Base-by-base conservation (phyloP, 495 filamentous ascomycete species). In the Acidiella bohemica region DNA sequence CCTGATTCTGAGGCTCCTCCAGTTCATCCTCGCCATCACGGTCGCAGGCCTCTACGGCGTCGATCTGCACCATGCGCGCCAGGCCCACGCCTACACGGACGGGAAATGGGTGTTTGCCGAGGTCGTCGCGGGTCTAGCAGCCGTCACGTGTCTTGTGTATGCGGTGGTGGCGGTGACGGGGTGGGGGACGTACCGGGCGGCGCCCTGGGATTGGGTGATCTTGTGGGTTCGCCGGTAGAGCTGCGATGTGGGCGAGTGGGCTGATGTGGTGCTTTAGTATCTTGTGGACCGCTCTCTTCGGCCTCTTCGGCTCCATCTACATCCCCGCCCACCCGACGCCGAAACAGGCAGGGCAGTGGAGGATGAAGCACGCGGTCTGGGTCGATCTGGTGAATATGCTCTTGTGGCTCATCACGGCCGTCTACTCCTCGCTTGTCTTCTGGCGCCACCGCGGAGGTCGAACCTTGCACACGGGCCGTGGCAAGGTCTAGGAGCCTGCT, bases 311-410 rank as follows among this genome's bases (percentile, higher is more conserved):
- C 35, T 73, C 73, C 57, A 70, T 81, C 67, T 93, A 79, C 65
- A 79, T 90, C 59, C 57, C 76, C 39, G 71, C 72, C 35, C 56
- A 82, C 47, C 53, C 77, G 6, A 64, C 75, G 42, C 72, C 71
- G 21, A 65, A 82, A 55, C 48, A 43, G 12, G 67, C 67, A 16
- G 68, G 84, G 35, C 62, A 66, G 49, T 32, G 28, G 23, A 67
- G 81, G 22, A 90, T 93, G 84, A 80, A 84, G 59, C 75, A 78
- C 58, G 83, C 84, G 20, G 81, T 86, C 21, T 93, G 84, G 83
- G 61, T 92, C 17, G 82, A 87, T 59, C 61, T 92, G 35, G 59
- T 72, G 17, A 80, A 78, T 52, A 68, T 80, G 56, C 42, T 80
- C 24, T 60, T 93, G 18, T 93, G 84, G 84, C 55, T 80, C 20